A percentile compares a stretch with the other conserved stretches of the same genome.
Conservation (phyloP, 139 green algal species). For the Diplosphaera chodatii region DNA sequence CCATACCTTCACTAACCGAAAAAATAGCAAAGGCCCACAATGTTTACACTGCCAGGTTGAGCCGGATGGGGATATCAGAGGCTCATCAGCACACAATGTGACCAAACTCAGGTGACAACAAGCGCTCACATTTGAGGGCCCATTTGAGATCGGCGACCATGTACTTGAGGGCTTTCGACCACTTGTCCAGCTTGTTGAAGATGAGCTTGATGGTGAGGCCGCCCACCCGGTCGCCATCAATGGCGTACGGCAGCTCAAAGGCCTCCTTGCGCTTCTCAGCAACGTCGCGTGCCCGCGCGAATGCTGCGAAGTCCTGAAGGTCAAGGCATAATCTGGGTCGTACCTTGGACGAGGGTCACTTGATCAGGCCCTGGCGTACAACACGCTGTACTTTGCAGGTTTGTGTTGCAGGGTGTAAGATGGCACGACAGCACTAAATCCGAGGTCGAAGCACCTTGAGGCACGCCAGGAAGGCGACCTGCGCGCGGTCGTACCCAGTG, state of each 20-base stretch:
- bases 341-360: too few relatives aligned
- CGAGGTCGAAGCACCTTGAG: conserved; percentile 64
- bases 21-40: too few relatives aligned
- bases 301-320: conserved; percentile 75
- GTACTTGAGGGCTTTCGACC: conserved; percentile 93
- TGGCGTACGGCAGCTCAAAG: conserved; percentile 79
- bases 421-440: too few relatives aligned
- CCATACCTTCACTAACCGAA: too few relatives aligned
- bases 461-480: conserved; percentile 72
- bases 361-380: too few relatives aligned
- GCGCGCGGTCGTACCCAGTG: conserved; percentile 78
- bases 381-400: too few relatives aligned
- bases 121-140: conserved; percentile 19
- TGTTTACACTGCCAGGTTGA: too few relatives aligned
- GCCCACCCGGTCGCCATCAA: conserved; percentile 82
- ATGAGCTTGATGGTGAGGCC: conserved; percentile 71
- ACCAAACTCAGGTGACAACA: too few relatives aligned
- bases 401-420: too few relatives aligned
- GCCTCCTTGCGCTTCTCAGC: conserved; percentile 15
- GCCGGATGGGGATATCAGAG: too few relatives aligned
- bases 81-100: too few relatives aligned
- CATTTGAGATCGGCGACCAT: conserved; percentile 72
- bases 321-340: neutral
- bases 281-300: conserved; percentile 36
- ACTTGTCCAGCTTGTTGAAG: conserved; percentile 80